Evolutionary conservation across 78 protist species (phyloP), one percentile per base, ranked within the genome.

Genomic region (Dictyostelium brefeldianum): DNA sequence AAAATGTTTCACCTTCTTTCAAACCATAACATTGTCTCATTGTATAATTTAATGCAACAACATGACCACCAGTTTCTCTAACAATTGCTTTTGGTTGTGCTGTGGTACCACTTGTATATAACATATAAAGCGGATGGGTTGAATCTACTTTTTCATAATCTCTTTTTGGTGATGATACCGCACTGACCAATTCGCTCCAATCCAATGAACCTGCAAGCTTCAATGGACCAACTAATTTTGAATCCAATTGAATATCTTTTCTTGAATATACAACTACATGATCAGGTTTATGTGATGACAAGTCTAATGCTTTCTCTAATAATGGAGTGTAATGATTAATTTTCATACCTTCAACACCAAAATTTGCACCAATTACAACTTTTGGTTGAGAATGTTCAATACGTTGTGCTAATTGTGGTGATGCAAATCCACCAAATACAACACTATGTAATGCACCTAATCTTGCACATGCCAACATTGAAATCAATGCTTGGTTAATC

Each of bases 391-490:
- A 62, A 87, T 95, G 96, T 1, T 81, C 91, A 20, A 97, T 96
- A 41, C 98, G 80, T 20, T 41, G 27, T n/a, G 98, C 91, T 7
- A 97, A 43, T 50, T 89, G 97, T 1, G 83, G 78, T 41, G 96
- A 20, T 36, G 95, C 97, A 43, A 97, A 97, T 2, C 98, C 98
- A 22, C 96, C 98, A 78, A 96, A 96, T 3, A 97, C 98, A 11
- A 98, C 99, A 36, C 96, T 82, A 91, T 97, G 98, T 4, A 94
- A 75, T 3, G 98, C 98, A 53, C 99, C 99, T 22, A 98, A 83
- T 22, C 98, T 81, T 64, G 99, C 98, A 75, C 98, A 97, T 69
- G 99, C 99, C 51, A 98, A 96, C 98, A 98, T 97, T 41, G 98
- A 94, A 15, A 95, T 67, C 7, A 67, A 92, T 4, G 74, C 64